Conservation (phyloP, 176 grass and related monocot genomes). For the Canna indica region DNA sequence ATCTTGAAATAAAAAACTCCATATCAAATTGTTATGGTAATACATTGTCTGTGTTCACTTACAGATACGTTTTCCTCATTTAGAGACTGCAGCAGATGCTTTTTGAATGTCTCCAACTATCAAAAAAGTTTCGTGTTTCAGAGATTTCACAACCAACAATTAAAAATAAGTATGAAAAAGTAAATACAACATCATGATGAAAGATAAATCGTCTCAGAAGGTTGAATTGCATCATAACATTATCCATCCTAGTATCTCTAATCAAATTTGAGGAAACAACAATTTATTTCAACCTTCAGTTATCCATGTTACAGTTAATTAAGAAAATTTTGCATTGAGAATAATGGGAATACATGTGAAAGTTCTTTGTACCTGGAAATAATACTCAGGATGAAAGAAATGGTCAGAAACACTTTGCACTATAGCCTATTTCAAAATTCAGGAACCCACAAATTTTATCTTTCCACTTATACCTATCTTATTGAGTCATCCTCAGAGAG, state of each 20-base stretch:
- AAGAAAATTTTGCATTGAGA: background rate
- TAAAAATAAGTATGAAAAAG: background rate
- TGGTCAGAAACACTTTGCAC: background rate
- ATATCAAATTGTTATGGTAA: constrained; percentile 9
- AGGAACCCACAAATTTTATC: background rate
- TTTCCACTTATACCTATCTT: too few species aligned
- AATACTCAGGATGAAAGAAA: background rate
- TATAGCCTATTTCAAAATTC: background rate
- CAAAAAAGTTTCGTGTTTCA: constrained; percentile 19
- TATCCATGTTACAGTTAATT: background rate
- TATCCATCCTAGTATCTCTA: background rate
- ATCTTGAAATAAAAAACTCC: background rate
- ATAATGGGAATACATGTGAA: background rate
- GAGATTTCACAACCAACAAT: background rate
- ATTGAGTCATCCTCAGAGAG: background rate
- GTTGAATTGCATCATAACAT: background rate
- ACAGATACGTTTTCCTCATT: constrained; percentile 62
- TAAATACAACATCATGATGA: too few species aligned
- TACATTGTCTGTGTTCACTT: constrained; percentile 4
- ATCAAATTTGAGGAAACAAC: background rate
- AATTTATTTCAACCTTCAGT: background rate
- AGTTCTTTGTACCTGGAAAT: background rate
- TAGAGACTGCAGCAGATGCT: constrained; percentile 81
- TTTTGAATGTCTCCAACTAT: constrained; percentile 92
- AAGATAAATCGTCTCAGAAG: background rate